Evolutionary conservation across 1,139 yeast genomes (phyloP).

Genomic region (Casaregolazyma lundiana): DNA sequence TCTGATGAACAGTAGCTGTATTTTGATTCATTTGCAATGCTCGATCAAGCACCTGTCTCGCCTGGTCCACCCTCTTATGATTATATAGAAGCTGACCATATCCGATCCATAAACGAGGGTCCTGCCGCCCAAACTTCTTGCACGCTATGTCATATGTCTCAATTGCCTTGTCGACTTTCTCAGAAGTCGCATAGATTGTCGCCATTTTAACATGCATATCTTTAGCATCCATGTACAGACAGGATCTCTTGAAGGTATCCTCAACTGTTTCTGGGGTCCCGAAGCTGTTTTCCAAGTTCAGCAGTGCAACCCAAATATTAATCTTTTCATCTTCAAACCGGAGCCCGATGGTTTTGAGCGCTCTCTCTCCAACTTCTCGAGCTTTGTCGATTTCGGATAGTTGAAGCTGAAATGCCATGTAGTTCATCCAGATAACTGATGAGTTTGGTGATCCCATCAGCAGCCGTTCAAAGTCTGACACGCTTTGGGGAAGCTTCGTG

Average conservation of each 20-base stretch:
- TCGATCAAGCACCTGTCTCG: conserved; percentile 65
- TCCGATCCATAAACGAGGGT: conserved; percentile 64
- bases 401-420: conserved; percentile 96
- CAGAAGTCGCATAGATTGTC: conserved; percentile 51
- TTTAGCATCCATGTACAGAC: conserved; percentile 86
- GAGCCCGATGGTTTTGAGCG: conserved; percentile 81
- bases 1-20: conserved; percentile 34
- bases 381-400: conserved; percentile 92
- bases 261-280: conserved; percentile 82
- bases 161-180: conserved; percentile 62
- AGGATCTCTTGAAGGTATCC: conserved; percentile 73
- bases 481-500: conserved; percentile 86
- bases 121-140: conserved; percentile 73
- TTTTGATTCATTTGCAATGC: conserved; percentile 72
- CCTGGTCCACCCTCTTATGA: conserved; percentile 45
- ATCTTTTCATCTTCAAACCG: conserved; percentile 91
- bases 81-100: conserved; percentile 74
- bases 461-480: conserved; percentile 84
- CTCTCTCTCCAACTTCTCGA: conserved; percentile 88
- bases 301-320: conserved; percentile 92
- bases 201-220: conserved; percentile 76
- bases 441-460: conserved; percentile 90
- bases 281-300: conserved; percentile 89
- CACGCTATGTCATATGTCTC: conserved; percentile 59
- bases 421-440: conserved; percentile 94